These are phyloP conservation scores for Chlorella sp. DNA, from an alignment of 139 green algal genomes.

Conservation along the genomic window DNA sequence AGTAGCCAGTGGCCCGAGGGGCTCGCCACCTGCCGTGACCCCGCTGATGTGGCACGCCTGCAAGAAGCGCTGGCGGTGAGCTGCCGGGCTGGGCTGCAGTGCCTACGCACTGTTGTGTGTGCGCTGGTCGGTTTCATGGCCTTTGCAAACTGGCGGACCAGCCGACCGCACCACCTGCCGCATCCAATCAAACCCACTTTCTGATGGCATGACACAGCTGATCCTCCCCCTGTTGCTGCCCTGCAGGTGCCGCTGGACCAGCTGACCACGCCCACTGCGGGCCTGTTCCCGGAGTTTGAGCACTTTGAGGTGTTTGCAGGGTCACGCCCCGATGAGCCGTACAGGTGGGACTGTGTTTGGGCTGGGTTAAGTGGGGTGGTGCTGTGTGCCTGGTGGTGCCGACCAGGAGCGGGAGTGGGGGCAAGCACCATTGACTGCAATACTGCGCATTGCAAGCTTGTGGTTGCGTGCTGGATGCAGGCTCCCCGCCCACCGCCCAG, in stretches of 20 bases:
- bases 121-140: no score
- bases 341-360: conserved; percentile 8
- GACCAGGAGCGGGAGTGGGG: background rate
- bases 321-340: conserved; percentile 22
- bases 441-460: no score
- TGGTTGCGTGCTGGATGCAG: no score
- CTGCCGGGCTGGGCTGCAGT: background rate
- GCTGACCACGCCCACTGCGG: conserved; percentile 29
- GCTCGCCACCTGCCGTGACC: conserved; percentile 36
- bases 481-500: no score
- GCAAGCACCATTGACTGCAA: no score
- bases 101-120: background rate
- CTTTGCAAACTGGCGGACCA: no score
- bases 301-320: conserved; percentile 70
- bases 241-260: conserved; percentile 31
- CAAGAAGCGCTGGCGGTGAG: conserved; percentile 32
- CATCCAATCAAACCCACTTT: background rate
- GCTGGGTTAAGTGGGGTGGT: no score
- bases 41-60: conserved; percentile 31
- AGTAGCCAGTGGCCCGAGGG: conserved; percentile 35
- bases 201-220: background rate
- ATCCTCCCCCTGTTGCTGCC: background rate
- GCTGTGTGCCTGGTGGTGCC: background rate
- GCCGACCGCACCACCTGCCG: background rate
- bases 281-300: conserved; percentile 75